Conservation (phyloP, 2,329 filamentous ascomycete genomes). For the Trichoderma atroviride region DNA sequence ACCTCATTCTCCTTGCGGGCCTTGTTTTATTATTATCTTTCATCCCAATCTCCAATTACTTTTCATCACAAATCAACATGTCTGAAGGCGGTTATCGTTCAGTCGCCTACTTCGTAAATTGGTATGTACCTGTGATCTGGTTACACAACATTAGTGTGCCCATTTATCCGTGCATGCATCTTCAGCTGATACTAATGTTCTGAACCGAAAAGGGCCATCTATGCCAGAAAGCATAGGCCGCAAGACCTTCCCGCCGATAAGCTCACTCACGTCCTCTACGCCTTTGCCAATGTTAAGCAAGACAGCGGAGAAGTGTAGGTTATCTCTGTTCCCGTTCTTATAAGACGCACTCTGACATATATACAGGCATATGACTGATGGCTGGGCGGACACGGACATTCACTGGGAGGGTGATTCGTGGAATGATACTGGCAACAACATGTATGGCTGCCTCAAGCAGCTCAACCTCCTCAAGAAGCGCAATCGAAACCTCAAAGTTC, state of each 20-base stretch:
- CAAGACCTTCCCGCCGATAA: conserved; percentile 79
- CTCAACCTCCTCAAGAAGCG: conserved; percentile 79
- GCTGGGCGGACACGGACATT: conserved; percentile 73
- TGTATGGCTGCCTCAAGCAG: conserved; percentile 89
- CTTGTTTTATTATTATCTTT: conserved; percentile 4
- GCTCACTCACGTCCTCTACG: conserved; percentile 85
- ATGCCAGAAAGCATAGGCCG: conserved; percentile 81
- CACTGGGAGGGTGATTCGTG: conserved; percentile 69
- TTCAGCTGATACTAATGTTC: conserved; percentile 27
- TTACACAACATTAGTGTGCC: neutral
- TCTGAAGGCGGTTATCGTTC: conserved; percentile 61
- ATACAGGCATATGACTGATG: conserved; percentile 57
- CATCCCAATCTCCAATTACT: conserved; percentile 8
- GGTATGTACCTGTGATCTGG: conserved; percentile 41
- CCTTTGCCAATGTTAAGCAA: conserved; percentile 83
- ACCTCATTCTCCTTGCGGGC: conserved; percentile 13
- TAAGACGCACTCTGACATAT: conserved; percentile 1
- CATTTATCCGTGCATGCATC: neutral
- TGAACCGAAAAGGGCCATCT: conserved; percentile 67
- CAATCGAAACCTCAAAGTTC: conserved; percentile 81
- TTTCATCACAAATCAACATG: conserved; percentile 23
- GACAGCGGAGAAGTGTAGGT: conserved; percentile 77
- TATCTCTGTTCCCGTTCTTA: conserved; percentile 6
- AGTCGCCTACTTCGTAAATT: conserved; percentile 76
- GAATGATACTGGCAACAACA: conserved; percentile 74